These are phyloP conservation scores for Paraphaeosphaeria sporulosa DNA, from an alignment of 2,329 filamentous ascomycete genomes.

Conservation along the genomic window DNA sequence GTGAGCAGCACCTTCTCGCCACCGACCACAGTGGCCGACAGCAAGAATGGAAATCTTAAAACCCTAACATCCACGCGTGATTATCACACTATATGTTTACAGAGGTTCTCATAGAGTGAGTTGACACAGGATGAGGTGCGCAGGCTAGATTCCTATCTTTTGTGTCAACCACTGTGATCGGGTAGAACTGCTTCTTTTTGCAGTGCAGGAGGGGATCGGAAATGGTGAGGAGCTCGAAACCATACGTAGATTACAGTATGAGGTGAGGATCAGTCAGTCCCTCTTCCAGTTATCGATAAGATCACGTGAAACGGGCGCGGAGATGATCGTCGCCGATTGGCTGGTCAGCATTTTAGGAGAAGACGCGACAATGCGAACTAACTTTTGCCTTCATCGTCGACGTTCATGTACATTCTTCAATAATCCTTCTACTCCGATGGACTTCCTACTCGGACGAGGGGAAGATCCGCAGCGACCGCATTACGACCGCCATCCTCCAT, in stretches of 20 bases:
- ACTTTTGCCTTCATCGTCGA: not conserved
- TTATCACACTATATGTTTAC: too few species aligned
- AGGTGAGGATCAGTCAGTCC: not conserved
- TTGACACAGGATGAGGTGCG: too few species aligned
- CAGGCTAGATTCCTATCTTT: too few species aligned
- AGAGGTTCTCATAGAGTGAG: too few species aligned
- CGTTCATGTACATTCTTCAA: not conserved
- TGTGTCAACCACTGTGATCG: too few species aligned
- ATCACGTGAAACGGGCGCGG: not conserved
- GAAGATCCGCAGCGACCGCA: constrained; percentile 7
- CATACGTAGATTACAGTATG: not conserved
- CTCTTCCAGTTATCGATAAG: constrained; percentile 6
- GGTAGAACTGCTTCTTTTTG: not conserved
- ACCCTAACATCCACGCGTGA: too few species aligned
- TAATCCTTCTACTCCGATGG: constrained; percentile 11
- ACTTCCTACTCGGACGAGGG: constrained; percentile 5
- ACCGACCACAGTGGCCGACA: too few species aligned
- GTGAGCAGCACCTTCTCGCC: constrained; percentile 1
- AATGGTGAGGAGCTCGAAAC: not conserved
- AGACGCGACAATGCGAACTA: not conserved
- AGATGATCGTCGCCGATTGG: constrained; percentile 11
- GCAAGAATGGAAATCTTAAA: too few species aligned
- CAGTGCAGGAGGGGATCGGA: not conserved
- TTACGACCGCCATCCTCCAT: constrained; percentile 1
- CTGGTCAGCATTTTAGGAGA: constrained; percentile 9